A percentile compares a stretch with the other conserved stretches of the same genome.
Conservation (phyloP, 257 asterid species). For the Cordia subcordata region DNA sequence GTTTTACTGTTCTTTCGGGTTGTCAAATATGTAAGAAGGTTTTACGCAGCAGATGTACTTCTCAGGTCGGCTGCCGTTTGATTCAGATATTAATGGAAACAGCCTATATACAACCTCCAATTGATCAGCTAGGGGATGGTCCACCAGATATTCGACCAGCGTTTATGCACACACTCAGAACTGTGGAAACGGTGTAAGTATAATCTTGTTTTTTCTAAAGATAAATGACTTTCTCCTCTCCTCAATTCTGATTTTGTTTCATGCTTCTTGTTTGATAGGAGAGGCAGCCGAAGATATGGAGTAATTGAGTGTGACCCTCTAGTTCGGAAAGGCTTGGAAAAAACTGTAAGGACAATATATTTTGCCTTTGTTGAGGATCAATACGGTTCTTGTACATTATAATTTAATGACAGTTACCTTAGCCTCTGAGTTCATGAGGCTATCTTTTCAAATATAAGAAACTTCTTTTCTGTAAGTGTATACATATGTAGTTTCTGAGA, state of each 20-base stretch:
- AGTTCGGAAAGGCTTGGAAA: conserved; percentile 88
- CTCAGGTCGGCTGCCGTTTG: conserved; percentile 87
- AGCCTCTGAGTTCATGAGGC: neutral
- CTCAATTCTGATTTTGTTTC: neutral
- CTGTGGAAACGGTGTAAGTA: conserved; percentile 73
- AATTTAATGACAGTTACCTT: neutral
- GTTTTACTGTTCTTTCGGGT: neutral
- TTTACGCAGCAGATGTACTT: conserved; percentile 14
- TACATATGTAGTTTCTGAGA: neutral
- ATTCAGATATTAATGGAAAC: conserved; percentile 76
- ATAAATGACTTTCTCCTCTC: conserved; percentile 4
- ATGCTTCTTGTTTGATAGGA: conserved; percentile 31
- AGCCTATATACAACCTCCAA: conserved; percentile 86
- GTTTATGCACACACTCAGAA: conserved; percentile 68
- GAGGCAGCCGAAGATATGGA: conserved; percentile 78
- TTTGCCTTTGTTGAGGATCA: neutral
- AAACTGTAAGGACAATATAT: conserved; percentile 53
- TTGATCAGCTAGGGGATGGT: conserved; percentile 58
- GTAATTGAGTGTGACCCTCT: conserved; percentile 94
- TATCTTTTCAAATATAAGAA: no score
- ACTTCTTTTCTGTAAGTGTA: no score
- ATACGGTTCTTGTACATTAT: neutral
- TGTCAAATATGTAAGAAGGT: neutral
- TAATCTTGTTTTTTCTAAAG: conserved; percentile 9
- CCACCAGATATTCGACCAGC: conserved; percentile 95